Conservation (phyloP, 805 yeast species). For the Cyberlindnera sargentensis region DNA sequence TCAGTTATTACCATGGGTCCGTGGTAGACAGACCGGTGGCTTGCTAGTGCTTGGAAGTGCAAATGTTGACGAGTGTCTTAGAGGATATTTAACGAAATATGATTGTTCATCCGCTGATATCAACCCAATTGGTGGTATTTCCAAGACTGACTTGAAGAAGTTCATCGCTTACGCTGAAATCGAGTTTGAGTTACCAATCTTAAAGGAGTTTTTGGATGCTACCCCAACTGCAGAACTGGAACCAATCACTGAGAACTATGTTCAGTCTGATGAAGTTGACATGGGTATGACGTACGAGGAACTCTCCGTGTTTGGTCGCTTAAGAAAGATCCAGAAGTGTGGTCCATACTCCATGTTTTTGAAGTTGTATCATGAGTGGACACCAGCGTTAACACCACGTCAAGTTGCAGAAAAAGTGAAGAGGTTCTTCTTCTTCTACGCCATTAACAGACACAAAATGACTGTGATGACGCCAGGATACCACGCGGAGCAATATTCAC, state of each 20-base stretch:
- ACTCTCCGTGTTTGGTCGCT: constrained; percentile 79
- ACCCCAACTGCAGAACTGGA: constrained; percentile 98
- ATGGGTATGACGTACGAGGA: constrained; percentile 99
- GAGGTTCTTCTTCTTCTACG: constrained; percentile 86
- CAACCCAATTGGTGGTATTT: constrained; percentile 98
- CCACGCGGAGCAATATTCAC: constrained; percentile 97
- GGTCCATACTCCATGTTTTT: constrained; percentile 96
- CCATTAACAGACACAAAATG: constrained; percentile 93
- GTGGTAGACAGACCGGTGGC: constrained; percentile 64
- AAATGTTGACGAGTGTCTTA: constrained; percentile 91
- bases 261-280: constrained; percentile 93
- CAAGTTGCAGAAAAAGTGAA: constrained; percentile 91
- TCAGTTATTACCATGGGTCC: constrained; percentile 89
- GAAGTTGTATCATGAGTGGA: constrained; percentile 88
- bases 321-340: constrained; percentile 87
- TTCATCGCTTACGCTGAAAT: constrained; percentile 76
- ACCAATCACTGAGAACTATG: constrained; percentile 87
- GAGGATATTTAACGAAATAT: constrained; percentile 94
- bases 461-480: constrained; percentile 96
- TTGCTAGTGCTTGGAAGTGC: constrained; percentile 91
- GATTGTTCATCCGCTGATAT: constrained; percentile 97
- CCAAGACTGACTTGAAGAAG: constrained; percentile 83
- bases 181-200: constrained; percentile 67
- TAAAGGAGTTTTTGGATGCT: constrained; percentile 75
- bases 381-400: constrained; percentile 72